Evolutionary conservation across 2,329 filamentous ascomycete genomes (phyloP), one percentile per base, ranked within the genome.

Genomic region (Diaporthe ilicicola): DNA sequence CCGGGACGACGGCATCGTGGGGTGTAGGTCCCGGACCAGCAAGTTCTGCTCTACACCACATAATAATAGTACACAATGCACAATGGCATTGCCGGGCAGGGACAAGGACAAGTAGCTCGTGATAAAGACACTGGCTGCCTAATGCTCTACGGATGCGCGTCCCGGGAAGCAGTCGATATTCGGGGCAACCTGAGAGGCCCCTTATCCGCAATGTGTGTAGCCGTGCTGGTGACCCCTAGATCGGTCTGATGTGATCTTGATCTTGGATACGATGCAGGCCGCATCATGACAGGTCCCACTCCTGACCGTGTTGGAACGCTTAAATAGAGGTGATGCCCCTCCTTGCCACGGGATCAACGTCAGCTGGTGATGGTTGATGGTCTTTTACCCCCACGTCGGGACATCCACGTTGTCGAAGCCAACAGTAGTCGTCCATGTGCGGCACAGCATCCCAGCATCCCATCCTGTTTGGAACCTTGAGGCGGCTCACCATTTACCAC

Each of bases 291-390:
- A 54, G 55, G 39, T 32, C 54, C 32, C 65, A 51, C 24, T 42
- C 50, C 54, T 15, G 22, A 61, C 44, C 29, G 24, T 22, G 66
- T 19, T 69, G 66, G 61, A 53, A 54, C 39, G 55, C 56, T 71
- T 71, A 69, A 71, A 71, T 71, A 71, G 48, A 71, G 65, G 56
- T 34, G 46, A 64, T 68, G 65, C 55, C 66, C 66, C 66, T 62
- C 70, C 51, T 37, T 42, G 32, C 66, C 42, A 29, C 37, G 32
- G 62, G 56, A 71, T 61, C 50, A 69, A 34, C 55, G 24, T 29
- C 68, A 46, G 66, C 44, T 59, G 53, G 53, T 68, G 53, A 59
- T 44, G 10, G 44, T 59, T 71, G 70, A 71, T 71, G 65, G 70
- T 37, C 42, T 69, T 55, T 69, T 39, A 62, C 66, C 65, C 70